These are phyloP conservation scores for Nakaseomyces uthaithaninus DNA, from an alignment of 1,139 yeast species.

Conservation along the genomic window DNA sequence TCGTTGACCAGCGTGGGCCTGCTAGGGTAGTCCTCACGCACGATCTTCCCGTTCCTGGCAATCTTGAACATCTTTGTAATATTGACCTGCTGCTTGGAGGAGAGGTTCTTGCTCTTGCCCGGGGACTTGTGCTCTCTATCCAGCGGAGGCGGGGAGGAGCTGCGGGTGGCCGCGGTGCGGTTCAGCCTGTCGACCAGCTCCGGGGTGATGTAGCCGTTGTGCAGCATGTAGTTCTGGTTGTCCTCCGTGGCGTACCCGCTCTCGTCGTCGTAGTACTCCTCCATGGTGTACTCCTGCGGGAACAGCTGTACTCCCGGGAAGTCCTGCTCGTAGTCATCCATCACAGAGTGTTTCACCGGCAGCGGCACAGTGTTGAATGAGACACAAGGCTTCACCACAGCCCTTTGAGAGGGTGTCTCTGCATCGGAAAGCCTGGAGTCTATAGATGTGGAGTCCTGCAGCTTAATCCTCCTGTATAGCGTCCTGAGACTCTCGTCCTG, in stretches of 20 bases:
- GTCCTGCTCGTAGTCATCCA: slow-evolving; percentile 18
- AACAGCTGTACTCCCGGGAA: slow-evolving; percentile 19
- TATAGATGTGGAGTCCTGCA: slow-evolving; percentile 8
- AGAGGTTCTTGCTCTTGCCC: not conserved
- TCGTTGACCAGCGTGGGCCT: slow-evolving; percentile 27
- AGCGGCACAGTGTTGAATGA: slow-evolving; percentile 32
- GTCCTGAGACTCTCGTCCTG: slow-evolving; percentile 17
- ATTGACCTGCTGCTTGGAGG: slow-evolving; percentile 10
- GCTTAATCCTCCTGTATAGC: slow-evolving; percentile 14
- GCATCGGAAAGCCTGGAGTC: not conserved
- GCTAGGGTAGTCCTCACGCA: slow-evolving; percentile 31
- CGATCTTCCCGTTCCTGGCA: slow-evolving; percentile 25
- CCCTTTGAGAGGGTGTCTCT: not conserved
- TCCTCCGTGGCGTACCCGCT: slow-evolving; percentile 14
- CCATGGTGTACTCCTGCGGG: slow-evolving; percentile 22
- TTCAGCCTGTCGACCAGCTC: slow-evolving; percentile 7
- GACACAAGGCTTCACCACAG: slow-evolving; percentile 20
- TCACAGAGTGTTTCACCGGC: slow-evolving; percentile 16
- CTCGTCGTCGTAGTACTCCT: slow-evolving; percentile 25
- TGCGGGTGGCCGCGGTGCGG: slow-evolving; percentile 8
- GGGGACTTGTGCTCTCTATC: slow-evolving; percentile 1
- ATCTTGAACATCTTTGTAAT: slow-evolving; percentile 16
- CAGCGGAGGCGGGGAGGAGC: slow-evolving; percentile 4
- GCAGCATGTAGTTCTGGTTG: slow-evolving; percentile 11
- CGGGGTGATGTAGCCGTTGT: slow-evolving; percentile 11